Conservation (phyloP, 176 grass and related monocot species). For the Oryza coarctata region DNA sequence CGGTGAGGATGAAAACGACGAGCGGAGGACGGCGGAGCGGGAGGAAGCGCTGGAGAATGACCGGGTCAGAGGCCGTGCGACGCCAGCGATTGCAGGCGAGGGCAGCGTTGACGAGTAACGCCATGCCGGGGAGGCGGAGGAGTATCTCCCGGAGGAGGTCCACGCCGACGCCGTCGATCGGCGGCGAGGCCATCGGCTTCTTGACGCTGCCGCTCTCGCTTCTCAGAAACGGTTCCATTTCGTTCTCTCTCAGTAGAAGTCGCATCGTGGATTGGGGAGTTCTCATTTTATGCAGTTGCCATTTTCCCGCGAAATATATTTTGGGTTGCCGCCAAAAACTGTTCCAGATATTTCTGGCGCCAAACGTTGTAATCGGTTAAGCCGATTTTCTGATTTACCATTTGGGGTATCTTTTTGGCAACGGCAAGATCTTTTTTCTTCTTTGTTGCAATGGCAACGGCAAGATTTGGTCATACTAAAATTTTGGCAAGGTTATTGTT, state of each 20-base stretch:
- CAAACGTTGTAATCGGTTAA: background rate
- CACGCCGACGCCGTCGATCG: background rate
- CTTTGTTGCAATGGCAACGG: too few relatives aligned
- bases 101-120: slow-evolving; percentile 14
- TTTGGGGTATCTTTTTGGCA: too few relatives aligned
- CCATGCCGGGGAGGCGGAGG: slow-evolving; percentile 31
- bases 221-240: background rate
- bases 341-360: background rate
- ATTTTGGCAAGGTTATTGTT: too few relatives aligned
- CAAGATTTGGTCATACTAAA: too few relatives aligned
- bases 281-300: background rate
- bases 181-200: background rate
- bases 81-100: slow-evolving; percentile 7
- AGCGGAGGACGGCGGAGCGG: slow-evolving; percentile 8
- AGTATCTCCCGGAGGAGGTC: background rate
- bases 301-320: background rate
- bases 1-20: slow-evolving; percentile 10
- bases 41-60: slow-evolving; percentile 13
- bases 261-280: background rate
- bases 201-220: background rate
- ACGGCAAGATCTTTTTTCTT: too few relatives aligned
- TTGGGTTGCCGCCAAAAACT: background rate
- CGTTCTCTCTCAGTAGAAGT: background rate
- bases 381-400: too few relatives aligned
- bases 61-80: slow-evolving; percentile 16